phyloP scores from a whole-genome alignment of 202 grass and related monocot genomes.

The Zizania palustris region DNA sequence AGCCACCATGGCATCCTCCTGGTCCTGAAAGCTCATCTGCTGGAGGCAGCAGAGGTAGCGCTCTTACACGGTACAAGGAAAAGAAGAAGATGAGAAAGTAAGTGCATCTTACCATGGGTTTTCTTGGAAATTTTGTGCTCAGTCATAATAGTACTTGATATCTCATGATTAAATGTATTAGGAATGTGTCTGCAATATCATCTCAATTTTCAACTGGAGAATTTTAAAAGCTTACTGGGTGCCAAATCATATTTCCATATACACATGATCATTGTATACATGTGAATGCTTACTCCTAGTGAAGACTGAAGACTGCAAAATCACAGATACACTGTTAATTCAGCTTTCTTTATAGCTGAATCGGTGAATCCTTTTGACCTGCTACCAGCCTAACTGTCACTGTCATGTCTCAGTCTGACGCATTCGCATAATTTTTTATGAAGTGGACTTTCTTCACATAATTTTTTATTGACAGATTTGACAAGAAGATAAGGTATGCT shows the following conservation, averaged over 20 bases:
- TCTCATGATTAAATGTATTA: background rate
- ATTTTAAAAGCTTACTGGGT: background rate
- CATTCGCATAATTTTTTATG: background rate
- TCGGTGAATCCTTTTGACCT: slow-evolving; percentile 5
- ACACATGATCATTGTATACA: background rate
- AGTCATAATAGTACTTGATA: slow-evolving; percentile 9
- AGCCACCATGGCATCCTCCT: slow-evolving; percentile 64
- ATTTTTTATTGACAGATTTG: slow-evolving; percentile 64
- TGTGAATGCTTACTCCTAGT: background rate
- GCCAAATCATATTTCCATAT: slow-evolving; percentile 14
- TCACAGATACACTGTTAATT: slow-evolving; percentile 3
- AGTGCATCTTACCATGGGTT: slow-evolving; percentile 31
- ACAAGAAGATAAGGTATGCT: slow-evolving; percentile 98
- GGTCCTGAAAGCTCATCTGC: slow-evolving; percentile 60
- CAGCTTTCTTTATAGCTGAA: slow-evolving; percentile 11
- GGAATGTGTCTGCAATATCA: background rate
- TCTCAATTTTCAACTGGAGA: slow-evolving; percentile 1
- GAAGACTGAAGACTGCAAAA: background rate
- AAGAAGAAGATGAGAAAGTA: slow-evolving; percentile 94
- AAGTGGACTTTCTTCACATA: slow-evolving; percentile 28
- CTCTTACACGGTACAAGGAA: slow-evolving; percentile 87
- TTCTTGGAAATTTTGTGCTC: background rate
- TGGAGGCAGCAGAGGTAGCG: slow-evolving; percentile 66
- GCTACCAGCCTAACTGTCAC: background rate
- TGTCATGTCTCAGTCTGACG: background rate